These are phyloP conservation scores for Aquilaria malaccensis DNA, from an alignment of 345 rosid genomes.

Conservation along the genomic window DNA sequence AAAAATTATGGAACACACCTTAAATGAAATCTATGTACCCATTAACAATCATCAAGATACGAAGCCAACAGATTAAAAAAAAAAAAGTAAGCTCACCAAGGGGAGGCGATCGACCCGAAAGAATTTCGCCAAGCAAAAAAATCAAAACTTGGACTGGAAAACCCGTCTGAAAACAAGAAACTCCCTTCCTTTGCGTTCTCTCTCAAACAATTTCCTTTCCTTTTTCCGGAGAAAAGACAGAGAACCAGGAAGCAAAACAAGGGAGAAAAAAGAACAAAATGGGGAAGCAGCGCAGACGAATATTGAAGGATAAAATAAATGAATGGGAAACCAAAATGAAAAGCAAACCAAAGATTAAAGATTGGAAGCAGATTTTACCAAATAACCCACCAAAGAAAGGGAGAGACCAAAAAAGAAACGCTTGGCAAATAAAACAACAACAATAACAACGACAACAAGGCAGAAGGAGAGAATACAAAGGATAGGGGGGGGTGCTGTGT, in stretches of 20 bases:
- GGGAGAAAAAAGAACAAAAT: constrained; percentile 10
- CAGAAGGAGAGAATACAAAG: constrained; percentile 3
- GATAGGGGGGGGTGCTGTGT: constrained; percentile 5
- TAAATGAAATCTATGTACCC: constrained; percentile 5
- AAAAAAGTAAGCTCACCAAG: constrained; percentile 25
- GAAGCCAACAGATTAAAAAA: constrained; percentile 2
- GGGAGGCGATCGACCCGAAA: constrained; percentile 23
- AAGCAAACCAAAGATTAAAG: not conserved
- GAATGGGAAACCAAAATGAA: not conserved
- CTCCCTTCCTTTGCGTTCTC: constrained; percentile 1
- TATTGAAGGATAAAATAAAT: constrained; percentile 12
- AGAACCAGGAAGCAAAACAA: constrained; percentile 6
- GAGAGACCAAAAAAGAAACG: constrained; percentile 11
- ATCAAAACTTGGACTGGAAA: constrained; percentile 3
- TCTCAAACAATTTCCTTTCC: not conserved
- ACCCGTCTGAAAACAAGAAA: not conserved
- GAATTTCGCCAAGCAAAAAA: constrained; percentile 8
- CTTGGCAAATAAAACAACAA: constrained; percentile 10
- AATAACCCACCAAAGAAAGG: constrained; percentile 19
- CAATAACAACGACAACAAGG: constrained; percentile 9
- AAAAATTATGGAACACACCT: not conserved
- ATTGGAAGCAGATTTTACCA: constrained; percentile 24
- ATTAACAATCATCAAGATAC: constrained; percentile 20
- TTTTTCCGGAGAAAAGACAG: constrained; percentile 21
- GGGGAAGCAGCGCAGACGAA: constrained; percentile 6